These are phyloP conservation scores for Dendrobium catenatum DNA, from an alignment of 106 monocot species.

Conservation along the genomic window DNA sequence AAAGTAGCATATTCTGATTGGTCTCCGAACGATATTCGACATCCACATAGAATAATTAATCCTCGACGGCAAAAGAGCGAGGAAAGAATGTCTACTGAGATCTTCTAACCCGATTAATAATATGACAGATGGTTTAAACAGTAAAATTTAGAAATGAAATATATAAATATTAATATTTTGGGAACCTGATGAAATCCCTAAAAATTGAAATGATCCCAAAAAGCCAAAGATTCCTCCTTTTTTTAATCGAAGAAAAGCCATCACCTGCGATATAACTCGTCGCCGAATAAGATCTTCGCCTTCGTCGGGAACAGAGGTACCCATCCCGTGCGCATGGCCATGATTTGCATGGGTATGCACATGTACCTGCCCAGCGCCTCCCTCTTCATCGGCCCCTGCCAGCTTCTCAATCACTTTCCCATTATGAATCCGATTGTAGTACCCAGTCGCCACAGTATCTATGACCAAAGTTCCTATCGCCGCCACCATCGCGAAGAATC, in stretches of 20 bases:
- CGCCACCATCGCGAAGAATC: constrained; percentile 44
- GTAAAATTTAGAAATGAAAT: too few species aligned
- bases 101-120: too few species aligned
- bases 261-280: constrained; percentile 48
- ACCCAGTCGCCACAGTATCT: constrained; percentile 39
- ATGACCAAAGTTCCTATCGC: constrained; percentile 41
- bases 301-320: background rate
- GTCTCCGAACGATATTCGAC: too few species aligned
- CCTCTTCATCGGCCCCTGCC: background rate
- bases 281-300: constrained; percentile 24
- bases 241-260: background rate
- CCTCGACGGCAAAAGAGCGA: too few species aligned
- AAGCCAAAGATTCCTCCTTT: too few species aligned
- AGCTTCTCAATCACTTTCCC: background rate
- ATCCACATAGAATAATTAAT: too few species aligned
- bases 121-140: too few species aligned
- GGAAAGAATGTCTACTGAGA: too few species aligned
- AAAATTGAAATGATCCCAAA: too few species aligned
- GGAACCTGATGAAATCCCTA: too few species aligned
- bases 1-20: too few species aligned
- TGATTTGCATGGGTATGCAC: constrained; percentile 30
- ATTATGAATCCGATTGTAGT: constrained; percentile 10
- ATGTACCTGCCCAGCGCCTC: background rate
- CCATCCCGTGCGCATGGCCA: constrained; percentile 26
- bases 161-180: too few species aligned